Percentiles rank a stretch among this genome's conserved stretches.
Conservation (phyloP, 208 protist species). For the Tritrichomonas foetus region DNA sequence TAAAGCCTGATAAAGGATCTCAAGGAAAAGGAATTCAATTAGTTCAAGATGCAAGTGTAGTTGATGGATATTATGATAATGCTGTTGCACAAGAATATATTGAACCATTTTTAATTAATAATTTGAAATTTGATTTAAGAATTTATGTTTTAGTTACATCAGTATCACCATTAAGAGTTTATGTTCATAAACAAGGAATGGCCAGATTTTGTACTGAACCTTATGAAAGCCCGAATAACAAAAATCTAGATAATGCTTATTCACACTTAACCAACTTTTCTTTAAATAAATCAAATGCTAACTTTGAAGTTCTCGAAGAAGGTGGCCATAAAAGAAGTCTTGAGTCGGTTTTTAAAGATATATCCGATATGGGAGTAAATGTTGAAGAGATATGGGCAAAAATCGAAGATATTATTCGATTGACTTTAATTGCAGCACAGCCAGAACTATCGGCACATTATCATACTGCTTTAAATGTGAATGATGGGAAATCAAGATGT, state of each 20-base stretch:
- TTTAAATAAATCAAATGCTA: constrained; percentile 50
- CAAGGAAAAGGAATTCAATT: constrained; percentile 42
- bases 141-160: constrained; percentile 36
- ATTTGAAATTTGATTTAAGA: constrained; percentile 43
- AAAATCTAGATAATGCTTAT: constrained; percentile 46
- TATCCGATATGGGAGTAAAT: neutral
- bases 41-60: neutral
- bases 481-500: constrained; percentile 49
- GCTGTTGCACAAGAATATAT: constrained; percentile 42
- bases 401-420: neutral
- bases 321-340: constrained; percentile 22
- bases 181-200: constrained; percentile 55
- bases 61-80: neutral
- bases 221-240: constrained; percentile 46
- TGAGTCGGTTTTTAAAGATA: neutral
- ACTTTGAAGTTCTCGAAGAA: neutral
- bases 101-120: constrained; percentile 43
- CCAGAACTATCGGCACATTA: neutral
- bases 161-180: constrained; percentile 53
- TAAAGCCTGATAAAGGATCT: constrained; percentile 43
- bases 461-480: neutral
- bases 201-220: constrained; percentile 56
- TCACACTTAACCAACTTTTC: constrained; percentile 59
- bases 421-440: neutral
- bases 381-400: neutral